Conservation (phyloP, 345 rosid species). For the Citrus glauca region DNA sequence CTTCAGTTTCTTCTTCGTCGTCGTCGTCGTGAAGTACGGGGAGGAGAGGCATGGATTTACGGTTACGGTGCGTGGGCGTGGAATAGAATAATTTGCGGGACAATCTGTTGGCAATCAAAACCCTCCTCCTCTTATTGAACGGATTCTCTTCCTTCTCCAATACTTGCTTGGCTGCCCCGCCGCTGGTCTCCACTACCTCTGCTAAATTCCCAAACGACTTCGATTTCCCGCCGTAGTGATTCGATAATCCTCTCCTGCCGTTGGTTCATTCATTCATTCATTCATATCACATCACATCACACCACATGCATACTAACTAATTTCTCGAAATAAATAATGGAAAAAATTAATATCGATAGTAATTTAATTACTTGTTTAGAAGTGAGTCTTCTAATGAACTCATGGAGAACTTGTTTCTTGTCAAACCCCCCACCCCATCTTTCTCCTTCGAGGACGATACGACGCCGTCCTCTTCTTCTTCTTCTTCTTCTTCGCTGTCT, state of each 20-base stretch:
- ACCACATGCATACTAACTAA: too few species aligned
- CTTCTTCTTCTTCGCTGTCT: slow-evolving; percentile 33
- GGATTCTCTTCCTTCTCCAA: slow-evolving; percentile 67
- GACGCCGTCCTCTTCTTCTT: slow-evolving; percentile 32
- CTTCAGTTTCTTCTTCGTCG: slow-evolving; percentile 12
- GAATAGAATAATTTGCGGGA: slow-evolving; percentile 43
- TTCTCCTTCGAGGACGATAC: slow-evolving; percentile 29
- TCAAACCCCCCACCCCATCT: slow-evolving; percentile 1
- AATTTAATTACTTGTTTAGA: slow-evolving; percentile 50
- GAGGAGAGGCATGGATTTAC: slow-evolving; percentile 80
- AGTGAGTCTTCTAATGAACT: slow-evolving; percentile 59
- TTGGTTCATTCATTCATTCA: too few species aligned
- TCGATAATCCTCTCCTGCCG: slow-evolving; percentile 72
- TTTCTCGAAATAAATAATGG: neutral
- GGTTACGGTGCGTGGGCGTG: slow-evolving; percentile 28
- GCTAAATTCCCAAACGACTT: slow-evolving; percentile 70
- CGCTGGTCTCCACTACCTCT: slow-evolving; percentile 22
- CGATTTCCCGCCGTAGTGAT: slow-evolving; percentile 71
- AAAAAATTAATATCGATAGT: too few species aligned
- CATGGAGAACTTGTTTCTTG: slow-evolving; percentile 13
- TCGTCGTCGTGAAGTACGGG: slow-evolving; percentile 45
- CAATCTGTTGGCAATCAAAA: slow-evolving; percentile 49
- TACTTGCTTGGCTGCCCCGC: too few species aligned
- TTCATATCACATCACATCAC: too few species aligned
- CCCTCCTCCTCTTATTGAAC: slow-evolving; percentile 70